Evolutionary conservation across 2,329 filamentous ascomycete genomes (phyloP), one percentile per base, ranked within the genome.

Genomic region (Neobulgaria alba): DNA sequence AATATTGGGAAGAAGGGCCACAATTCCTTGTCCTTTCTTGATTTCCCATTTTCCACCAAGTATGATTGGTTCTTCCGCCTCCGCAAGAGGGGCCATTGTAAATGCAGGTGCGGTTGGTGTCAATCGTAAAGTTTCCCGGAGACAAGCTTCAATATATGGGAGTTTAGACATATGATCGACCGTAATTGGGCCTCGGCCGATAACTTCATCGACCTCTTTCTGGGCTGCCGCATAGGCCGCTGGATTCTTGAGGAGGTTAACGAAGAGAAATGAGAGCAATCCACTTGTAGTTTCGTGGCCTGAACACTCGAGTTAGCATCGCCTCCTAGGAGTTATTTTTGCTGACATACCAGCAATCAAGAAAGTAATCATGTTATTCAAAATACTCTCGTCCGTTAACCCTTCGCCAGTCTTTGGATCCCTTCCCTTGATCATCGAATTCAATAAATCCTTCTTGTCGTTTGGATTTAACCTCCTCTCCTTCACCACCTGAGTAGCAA

Each of bases 281-380:
- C 70, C 70, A 16, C 66, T 64, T 0, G 82, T 82, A 0, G 84
- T 87, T 51, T 85, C 82, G 47, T 85, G 79, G 2, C 78, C 68
- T 50, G 62, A 33, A 38, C 23, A 26, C 7, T 26, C 12, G 41
- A 42, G 14, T 47, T 23, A 41, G 7, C 71, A 75, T 58, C 84
- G 72, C 16, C 23, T 12, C 23, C 12, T n/a, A n/a, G n/a, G n/a
- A n/a, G n/a, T n/a, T n/a, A n/a, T n/a, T n/a, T 2, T 5, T 29
- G 12, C 10, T 33, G 15, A 39, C 46, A 31, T 32, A 48, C 55
- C 48, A 56, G 61, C 68, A 78, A 26, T 78, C 8, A 86, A 60
- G 49, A 86, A 85, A 0, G 81, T 86, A 43, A 83, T 78, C 62
- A 87, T 75, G 48, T 87, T 84, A 56, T 81, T 69, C 12, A 75